These are phyloP conservation scores for Microcera coccophila DNA, from an alignment of 2,329 filamentous ascomycete species.

Conservation along the genomic window DNA sequence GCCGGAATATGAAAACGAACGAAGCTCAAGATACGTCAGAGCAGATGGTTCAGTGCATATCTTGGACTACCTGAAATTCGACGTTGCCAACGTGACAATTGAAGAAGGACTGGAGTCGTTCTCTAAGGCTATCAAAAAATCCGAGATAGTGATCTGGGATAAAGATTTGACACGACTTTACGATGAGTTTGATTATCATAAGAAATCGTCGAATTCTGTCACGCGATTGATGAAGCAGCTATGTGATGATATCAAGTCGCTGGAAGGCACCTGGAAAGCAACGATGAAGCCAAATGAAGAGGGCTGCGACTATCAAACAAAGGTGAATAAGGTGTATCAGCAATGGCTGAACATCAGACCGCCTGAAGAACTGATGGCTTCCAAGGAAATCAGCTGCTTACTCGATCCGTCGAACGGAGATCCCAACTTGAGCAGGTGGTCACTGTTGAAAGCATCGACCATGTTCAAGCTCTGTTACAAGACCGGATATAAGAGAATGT, in stretches of 20 bases:
- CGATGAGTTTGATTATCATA: slow-evolving; percentile 33
- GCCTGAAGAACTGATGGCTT: slow-evolving; percentile 16
- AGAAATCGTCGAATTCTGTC: slow-evolving; percentile 25
- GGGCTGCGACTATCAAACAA: slow-evolving; percentile 28
- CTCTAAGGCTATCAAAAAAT: slow-evolving; percentile 14
- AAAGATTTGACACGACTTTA: slow-evolving; percentile 33
- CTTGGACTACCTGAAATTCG: slow-evolving; percentile 60
- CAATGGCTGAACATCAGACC: slow-evolving; percentile 43
- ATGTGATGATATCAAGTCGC: slow-evolving; percentile 27
- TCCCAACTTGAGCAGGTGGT: slow-evolving; percentile 39
- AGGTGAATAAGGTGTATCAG: slow-evolving; percentile 36
- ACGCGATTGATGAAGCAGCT: slow-evolving; percentile 34
- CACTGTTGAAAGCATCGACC: slow-evolving; percentile 48
- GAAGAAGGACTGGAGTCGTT: slow-evolving; percentile 35
- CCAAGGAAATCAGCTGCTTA: slow-evolving; percentile 25
- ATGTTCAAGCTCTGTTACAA: slow-evolving; percentile 41
- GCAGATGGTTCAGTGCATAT: slow-evolving; percentile 43
- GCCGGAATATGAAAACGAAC: slow-evolving; percentile 43
- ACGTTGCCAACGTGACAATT: slow-evolving; percentile 44
- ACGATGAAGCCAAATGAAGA: background rate
- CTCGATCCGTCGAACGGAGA: slow-evolving; percentile 27
- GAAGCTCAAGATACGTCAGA: slow-evolving; percentile 20
- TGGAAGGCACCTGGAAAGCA: slow-evolving; percentile 35
- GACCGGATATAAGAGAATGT: slow-evolving; percentile 34
- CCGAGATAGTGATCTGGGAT: slow-evolving; percentile 33